Base-by-base conservation (phyloP, 2,329 filamentous ascomycete species). In the Calonectria ilicicola region DNA sequence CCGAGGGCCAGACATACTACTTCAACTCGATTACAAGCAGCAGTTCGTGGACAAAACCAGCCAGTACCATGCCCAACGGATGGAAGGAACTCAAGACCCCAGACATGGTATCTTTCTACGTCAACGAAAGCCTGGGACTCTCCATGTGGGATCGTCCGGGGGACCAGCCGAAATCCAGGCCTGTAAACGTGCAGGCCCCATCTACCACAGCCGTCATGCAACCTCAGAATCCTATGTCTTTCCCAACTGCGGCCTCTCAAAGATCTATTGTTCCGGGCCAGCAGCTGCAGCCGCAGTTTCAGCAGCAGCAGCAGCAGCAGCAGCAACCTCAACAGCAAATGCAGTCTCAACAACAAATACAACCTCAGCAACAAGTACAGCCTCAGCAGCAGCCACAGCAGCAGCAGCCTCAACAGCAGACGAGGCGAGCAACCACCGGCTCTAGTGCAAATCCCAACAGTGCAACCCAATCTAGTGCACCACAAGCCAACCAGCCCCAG, bases 121-220 rank as follows among this genome's bases (percentile, higher is more conserved):
- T 80, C 40, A 78, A 81, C 1, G 80, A 81, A n/a, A 69, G 63
- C 0, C 38, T 81, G 0, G 79, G 74, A 2, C n/a, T 81, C 2
- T 77, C 77, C 1, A 74, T 78, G 0, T 81, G 80, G 80, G 80
- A 81, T 21, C 69, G 79, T n/a, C 80, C 80, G 2, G 80, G 80
- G 2, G 76, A 80, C 7, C 79, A 77, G 19, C 80, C 79, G 6
- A 75, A 63, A 35, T 63, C 71, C 12, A 63, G 68, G 15, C 29
- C 71, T 0, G 72, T 14, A 23, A 26, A 14, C 15, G 19, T 15
- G 8, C 58, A 42, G 15, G 8, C 38, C 1, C 23, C 29, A 44
- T 17, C 23, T 10, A 2, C 32, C 12, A 14, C 32, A 35, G 32
- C 32, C 12, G 32, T 35, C 10, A 12, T 35, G 7, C 32, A 6